phyloP scores from a whole-genome alignment of 768 basidiomycete genomes.

The Mycena vitilis region DNA sequence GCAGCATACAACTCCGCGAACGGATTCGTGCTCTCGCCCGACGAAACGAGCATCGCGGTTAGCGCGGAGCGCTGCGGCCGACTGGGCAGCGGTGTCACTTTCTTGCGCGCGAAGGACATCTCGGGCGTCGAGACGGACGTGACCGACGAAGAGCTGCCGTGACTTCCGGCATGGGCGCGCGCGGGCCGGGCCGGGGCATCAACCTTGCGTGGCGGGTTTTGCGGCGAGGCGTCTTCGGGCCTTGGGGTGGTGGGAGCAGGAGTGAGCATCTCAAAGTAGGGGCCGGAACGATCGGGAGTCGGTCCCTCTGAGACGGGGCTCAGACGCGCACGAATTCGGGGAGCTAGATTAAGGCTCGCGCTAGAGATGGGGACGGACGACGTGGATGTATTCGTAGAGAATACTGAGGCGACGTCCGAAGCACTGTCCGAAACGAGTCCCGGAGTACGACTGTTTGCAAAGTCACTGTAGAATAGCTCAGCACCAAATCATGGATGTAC shows the following conservation, averaged over 20 bases:
- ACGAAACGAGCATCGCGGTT: conserved; percentile 78
- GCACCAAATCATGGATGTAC: not conserved
- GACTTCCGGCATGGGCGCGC: conserved; percentile 23
- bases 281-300: conserved; percentile 50
- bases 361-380: conserved; percentile 62
- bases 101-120: conserved; percentile 64
- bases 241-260: conserved; percentile 47
- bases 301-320: conserved; percentile 74
- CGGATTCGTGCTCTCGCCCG: conserved; percentile 79
- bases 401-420: conserved; percentile 71
- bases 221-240: conserved; percentile 28
- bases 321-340: conserved; percentile 59
- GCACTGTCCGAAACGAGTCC: conserved; percentile 67
- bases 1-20: conserved; percentile 90
- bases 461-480: conserved; percentile 60
- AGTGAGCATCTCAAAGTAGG: conserved; percentile 68
- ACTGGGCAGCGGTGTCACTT: conserved; percentile 51
- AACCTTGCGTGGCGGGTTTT: conserved; percentile 37
- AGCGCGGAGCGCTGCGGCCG: conserved; percentile 70
- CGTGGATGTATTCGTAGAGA: conserved; percentile 65
- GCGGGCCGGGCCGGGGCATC: conserved; percentile 35
- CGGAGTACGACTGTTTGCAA: conserved; percentile 68
- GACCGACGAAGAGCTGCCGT: conserved; percentile 29
- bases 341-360: conserved; percentile 35
- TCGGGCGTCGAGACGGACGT: conserved; percentile 40